Evolutionary conservation across 163 green algal species (phyloP).

Genomic region (Chloromonas sp.): DNA sequence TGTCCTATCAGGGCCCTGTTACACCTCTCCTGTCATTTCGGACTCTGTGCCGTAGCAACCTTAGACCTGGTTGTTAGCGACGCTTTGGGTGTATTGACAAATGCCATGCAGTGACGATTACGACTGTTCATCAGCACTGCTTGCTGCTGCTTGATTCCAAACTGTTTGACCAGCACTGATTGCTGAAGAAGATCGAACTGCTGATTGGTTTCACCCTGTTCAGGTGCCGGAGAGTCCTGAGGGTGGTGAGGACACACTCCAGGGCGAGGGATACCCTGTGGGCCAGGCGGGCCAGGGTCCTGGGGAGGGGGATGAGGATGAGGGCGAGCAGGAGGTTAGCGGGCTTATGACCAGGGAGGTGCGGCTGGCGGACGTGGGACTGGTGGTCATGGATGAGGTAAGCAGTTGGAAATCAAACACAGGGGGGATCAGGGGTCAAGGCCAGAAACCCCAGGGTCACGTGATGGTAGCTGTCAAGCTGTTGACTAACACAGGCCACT

Average conservation of each 20-base stretch:
- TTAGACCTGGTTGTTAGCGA: too few species aligned
- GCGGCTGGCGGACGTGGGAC: constrained; percentile 67
- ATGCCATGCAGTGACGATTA: too few species aligned
- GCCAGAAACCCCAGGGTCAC: background rate
- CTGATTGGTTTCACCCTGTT: background rate
- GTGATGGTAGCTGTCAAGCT: background rate
- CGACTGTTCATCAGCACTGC: too few species aligned
- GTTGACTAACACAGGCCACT: background rate
- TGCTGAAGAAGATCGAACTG: background rate
- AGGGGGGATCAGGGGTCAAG: background rate
- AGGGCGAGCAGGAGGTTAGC: too few species aligned
- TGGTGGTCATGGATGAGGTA: constrained; percentile 92
- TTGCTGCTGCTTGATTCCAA: background rate
- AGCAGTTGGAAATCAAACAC: background rate
- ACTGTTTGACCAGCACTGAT: background rate
- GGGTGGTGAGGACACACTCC: background rate
- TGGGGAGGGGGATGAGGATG: constrained; percentile 2
- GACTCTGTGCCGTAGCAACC: too few species aligned
- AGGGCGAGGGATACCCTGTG: background rate
- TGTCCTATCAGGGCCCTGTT: too few species aligned
- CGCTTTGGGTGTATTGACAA: too few species aligned
- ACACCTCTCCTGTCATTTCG: too few species aligned
- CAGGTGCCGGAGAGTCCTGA: background rate
- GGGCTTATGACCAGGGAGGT: constrained; percentile 23
- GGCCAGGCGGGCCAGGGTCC: background rate